These are phyloP conservation scores for Conticribra guillardii DNA, from an alignment of 108 stramenopile species.

Conservation along the genomic window DNA sequence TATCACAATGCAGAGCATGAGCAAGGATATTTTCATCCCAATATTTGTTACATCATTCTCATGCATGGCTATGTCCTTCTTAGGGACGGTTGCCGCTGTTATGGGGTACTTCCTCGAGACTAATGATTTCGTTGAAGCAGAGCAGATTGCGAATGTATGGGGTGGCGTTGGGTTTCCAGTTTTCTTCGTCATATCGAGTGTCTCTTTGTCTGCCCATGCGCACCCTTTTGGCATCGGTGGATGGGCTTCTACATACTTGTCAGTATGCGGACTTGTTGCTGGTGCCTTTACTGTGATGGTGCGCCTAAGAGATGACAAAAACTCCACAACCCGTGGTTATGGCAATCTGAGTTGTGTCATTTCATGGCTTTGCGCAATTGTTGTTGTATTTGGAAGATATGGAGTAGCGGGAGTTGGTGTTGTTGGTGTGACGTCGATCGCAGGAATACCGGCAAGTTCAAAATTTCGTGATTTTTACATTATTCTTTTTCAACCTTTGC, in stretches of 20 bases:
- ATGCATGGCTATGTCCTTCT: slow-evolving; percentile 71
- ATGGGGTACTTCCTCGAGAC: slow-evolving; percentile 75
- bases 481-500: neutral
- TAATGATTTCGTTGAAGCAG: slow-evolving; percentile 70
- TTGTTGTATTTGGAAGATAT: slow-evolving; percentile 66
- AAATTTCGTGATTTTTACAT: neutral
- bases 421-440: slow-evolving; percentile 55
- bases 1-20: slow-evolving; percentile 76
- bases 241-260: slow-evolving; percentile 76
- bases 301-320: slow-evolving; percentile 53
- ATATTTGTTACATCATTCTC: slow-evolving; percentile 61
- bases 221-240: slow-evolving; percentile 74
- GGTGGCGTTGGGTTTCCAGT: slow-evolving; percentile 55
- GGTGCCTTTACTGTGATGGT: slow-evolving; percentile 59
- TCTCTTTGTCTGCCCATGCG: slow-evolving; percentile 42
- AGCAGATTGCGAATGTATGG: slow-evolving; percentile 69
- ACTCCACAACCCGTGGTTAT: slow-evolving; percentile 56
- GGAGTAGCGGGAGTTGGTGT: slow-evolving; percentile 76
- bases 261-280: slow-evolving; percentile 53
- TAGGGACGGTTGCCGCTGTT: slow-evolving; percentile 76
- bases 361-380: slow-evolving; percentile 59
- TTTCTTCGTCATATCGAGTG: slow-evolving; percentile 56
- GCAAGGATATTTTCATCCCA: slow-evolving; percentile 61
- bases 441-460: slow-evolving; percentile 61
- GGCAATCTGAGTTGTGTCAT: slow-evolving; percentile 67